Evolutionary conservation across 1,139 yeast genomes (phyloP).

Genomic region (Hyphopichia pseudoburtonii): DNA sequence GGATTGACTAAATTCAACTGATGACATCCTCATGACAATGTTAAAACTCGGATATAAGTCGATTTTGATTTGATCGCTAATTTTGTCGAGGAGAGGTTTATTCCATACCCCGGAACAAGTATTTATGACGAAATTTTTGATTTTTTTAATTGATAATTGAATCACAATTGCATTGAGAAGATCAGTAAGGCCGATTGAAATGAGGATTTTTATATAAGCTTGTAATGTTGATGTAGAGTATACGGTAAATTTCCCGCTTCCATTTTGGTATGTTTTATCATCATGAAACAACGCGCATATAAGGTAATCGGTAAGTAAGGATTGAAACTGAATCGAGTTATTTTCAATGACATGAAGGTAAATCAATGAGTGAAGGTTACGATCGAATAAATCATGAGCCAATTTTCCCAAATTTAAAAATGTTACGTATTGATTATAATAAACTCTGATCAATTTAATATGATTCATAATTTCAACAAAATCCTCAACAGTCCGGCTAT

Average conservation of each 20-base stretch:
- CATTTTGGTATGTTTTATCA: too few species aligned
- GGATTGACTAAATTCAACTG: conserved; percentile 13
- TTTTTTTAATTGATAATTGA: conserved; percentile 39
- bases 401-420: conserved; percentile 20
- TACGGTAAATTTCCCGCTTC: too few species aligned
- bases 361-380: conserved; percentile 29
- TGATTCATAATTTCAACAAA: conserved; percentile 14
- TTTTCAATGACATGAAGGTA: conserved; percentile 14
- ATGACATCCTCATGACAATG: conserved; percentile 20
- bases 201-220: conserved; percentile 11
- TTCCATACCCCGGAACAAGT: conserved; percentile 44
- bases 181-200: conserved; percentile 29
- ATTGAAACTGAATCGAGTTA: neutral
- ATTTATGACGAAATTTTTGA: conserved; percentile 33
- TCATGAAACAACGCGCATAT: neutral
- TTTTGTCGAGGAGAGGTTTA: conserved; percentile 33
- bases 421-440: conserved; percentile 13
- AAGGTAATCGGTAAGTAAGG: conserved; percentile 1
- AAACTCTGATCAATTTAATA: conserved; percentile 13
- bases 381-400: conserved; percentile 21
- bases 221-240: conserved; percentile 2
- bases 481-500: neutral
- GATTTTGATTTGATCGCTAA: conserved; percentile 38
- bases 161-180: conserved; percentile 41
- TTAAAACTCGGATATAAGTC: conserved; percentile 42